Evolutionary conservation across 2,329 filamentous ascomycete genomes (phyloP), one percentile per base, ranked within the genome.

Genomic region (Zalaria obscura): DNA sequence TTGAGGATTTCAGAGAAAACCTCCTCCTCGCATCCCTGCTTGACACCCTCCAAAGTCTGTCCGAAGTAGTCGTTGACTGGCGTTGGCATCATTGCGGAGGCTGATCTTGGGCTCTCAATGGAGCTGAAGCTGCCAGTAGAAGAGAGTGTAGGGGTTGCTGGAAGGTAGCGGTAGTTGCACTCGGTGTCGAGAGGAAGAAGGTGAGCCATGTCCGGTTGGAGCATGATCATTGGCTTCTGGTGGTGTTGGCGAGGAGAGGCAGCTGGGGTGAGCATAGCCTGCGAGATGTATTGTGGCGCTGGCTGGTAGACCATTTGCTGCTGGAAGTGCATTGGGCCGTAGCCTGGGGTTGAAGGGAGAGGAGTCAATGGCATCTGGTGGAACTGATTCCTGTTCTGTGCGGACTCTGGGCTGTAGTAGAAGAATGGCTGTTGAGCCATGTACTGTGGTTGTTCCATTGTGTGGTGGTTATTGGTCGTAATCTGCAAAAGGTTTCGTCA

Each of bases 91-190:
- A 86, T 67, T 47, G 87, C 84, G 57, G 72, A 80, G 61, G 73
- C 80, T 47, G 81, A 81, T 40, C 73, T 75, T 27, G 89, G 86
- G 71, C 86, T 94, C 67, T 84, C 86, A 55, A 86, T 81, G 43
- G 76, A 78, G 69, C 87, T 94, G 48, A 76, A 78, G 66, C 88
- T 94, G 50, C 83, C 82, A 27, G 85, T 81, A 3, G 83, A 80
- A 25, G 88, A 94, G 53, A 95, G 72, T 36, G 87, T 83, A 38
- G 88, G 88, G 18, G 88, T 95, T 5, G 85, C 79, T 29, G 88
- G 88, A 56, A 84, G 85, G 63, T 80, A 83, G 49, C 77, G 73
- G 52, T 69, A 63, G 45, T 80, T 76, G 27, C 65, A 62, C 52
- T 87, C 80, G 10, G 83, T 85, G 61, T 93, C 83, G 49, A 93